Conservation (phyloP, 345 rosid genomes). For the Pistacia atlantica region DNA sequence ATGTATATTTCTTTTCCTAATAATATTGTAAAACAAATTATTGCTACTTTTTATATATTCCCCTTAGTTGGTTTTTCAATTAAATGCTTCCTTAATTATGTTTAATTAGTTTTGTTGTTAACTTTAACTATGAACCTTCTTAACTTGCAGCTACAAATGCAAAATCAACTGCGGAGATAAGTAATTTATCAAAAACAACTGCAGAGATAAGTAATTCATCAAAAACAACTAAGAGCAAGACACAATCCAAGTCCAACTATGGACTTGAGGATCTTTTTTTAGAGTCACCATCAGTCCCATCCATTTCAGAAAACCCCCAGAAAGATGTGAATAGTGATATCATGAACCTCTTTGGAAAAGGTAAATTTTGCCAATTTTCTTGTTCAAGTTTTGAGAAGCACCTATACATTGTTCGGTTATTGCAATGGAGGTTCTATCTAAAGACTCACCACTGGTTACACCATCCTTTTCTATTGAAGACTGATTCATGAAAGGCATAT, state of each 20-base stretch:
- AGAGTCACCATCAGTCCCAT: conserved; percentile 16
- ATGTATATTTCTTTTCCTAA: conserved; percentile 27
- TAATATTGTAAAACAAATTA: background rate
- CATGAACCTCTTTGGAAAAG: conserved; percentile 52
- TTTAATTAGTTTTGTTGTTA: conserved; percentile 6
- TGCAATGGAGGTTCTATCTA: background rate
- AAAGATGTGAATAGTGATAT: conserved; percentile 46
- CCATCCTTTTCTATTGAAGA: background rate
- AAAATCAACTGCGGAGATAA: conserved; percentile 22
- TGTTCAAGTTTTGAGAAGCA: conserved; percentile 1
- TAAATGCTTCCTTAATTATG: background rate
- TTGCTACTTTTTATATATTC: background rate
- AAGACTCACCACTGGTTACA: background rate
- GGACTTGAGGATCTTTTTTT: conserved; percentile 23
- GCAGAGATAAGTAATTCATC: conserved; percentile 22
- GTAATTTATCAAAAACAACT: conserved; percentile 23
- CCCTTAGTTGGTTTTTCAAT: background rate
- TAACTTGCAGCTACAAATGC: conserved; percentile 35
- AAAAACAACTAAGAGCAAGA: conserved; percentile 25
- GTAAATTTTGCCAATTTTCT: conserved; percentile 22
- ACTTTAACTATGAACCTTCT: conserved; percentile 13
- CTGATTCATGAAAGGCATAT: background rate
- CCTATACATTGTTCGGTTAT: background rate
- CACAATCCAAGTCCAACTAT: conserved; percentile 12
- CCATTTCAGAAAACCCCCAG: conserved; percentile 30